phyloP scores from a whole-genome alignment of 805 yeast species.

The Lipomyces yamanashiensis region DNA sequence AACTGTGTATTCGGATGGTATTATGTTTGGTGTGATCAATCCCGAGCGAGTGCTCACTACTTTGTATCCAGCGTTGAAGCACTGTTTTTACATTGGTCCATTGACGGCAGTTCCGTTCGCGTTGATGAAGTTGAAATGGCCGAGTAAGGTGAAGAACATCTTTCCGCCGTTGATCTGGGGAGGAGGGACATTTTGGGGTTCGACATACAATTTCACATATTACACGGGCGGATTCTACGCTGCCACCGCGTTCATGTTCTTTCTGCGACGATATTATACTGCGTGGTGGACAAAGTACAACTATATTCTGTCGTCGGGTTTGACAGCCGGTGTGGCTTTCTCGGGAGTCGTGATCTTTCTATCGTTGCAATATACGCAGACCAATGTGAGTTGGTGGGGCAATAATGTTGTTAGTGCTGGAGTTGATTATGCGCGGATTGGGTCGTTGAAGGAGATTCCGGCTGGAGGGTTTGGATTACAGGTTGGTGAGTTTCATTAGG shows the following conservation, averaged over 20 bases:
- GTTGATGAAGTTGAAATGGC: slow-evolving; percentile 17
- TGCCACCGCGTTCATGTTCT: slow-evolving; percentile 62
- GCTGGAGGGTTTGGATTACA: slow-evolving; percentile 24
- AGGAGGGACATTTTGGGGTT: slow-evolving; percentile 24
- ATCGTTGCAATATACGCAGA: slow-evolving; percentile 46
- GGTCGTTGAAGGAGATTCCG: slow-evolving; percentile 21
- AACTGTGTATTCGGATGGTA: slow-evolving; percentile 25
- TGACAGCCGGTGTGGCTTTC: slow-evolving; percentile 71
- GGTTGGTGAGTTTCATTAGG: slow-evolving; percentile 17
- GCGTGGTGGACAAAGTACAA: slow-evolving; percentile 80
- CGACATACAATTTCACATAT: slow-evolving; percentile 20
- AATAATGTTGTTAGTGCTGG: slow-evolving; percentile 44
- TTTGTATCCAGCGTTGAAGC: slow-evolving; percentile 23
- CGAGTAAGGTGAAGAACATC: slow-evolving; percentile 10
- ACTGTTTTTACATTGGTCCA: slow-evolving; percentile 20
- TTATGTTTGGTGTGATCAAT: slow-evolving; percentile 26
- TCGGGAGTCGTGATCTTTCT: slow-evolving; percentile 63
- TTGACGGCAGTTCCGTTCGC: slow-evolving; percentile 21
- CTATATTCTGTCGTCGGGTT: slow-evolving; percentile 65
- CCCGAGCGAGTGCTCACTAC: slow-evolving; percentile 25
- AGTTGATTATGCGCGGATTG: slow-evolving; percentile 24
- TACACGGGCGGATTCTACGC: slow-evolving; percentile 50
- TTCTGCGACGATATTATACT: slow-evolving; percentile 58
- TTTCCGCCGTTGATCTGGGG: slow-evolving; percentile 13
- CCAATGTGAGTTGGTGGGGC: slow-evolving; percentile 62